Evolutionary conservation across 2,329 filamentous ascomycete genomes (phyloP).

Genomic region (Xylariaceae sp.): DNA sequence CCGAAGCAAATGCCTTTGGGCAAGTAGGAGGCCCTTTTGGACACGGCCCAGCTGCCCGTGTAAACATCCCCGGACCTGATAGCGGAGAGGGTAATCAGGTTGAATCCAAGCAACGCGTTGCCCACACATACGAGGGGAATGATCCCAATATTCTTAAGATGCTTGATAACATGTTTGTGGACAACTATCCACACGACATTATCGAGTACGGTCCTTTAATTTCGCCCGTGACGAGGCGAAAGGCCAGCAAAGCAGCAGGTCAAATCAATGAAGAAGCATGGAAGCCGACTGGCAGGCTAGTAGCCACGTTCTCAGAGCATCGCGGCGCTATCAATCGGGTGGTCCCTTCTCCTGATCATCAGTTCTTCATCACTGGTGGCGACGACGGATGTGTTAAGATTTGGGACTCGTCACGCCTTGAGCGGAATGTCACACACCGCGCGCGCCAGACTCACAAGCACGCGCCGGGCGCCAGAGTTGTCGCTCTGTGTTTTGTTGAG

Average conservation of each 20-base stretch:
- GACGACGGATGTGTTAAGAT: slow-evolving; percentile 88
- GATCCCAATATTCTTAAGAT: slow-evolving; percentile 64
- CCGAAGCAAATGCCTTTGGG: slow-evolving; percentile 56
- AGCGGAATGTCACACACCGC: slow-evolving; percentile 84
- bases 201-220: slow-evolving; percentile 76
- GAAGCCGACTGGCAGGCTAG: slow-evolving; percentile 77
- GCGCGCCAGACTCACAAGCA: slow-evolving; percentile 84
- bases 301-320: slow-evolving; percentile 88
- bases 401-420: slow-evolving; percentile 86
- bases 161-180: slow-evolving; percentile 79
- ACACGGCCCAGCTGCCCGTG: slow-evolving; percentile 33
- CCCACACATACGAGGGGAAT: slow-evolving; percentile 82
- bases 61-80: slow-evolving; percentile 34
- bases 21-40: slow-evolving; percentile 56
- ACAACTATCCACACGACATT: slow-evolving; percentile 63
- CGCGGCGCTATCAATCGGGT: slow-evolving; percentile 76
- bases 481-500: slow-evolving; percentile 85
- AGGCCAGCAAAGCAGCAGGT: slow-evolving; percentile 46
- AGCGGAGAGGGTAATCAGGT: slow-evolving; percentile 31
- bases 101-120: slow-evolving; percentile 51
- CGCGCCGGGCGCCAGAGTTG: slow-evolving; percentile 64
- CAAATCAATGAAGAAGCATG: slow-evolving; percentile 60
- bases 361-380: slow-evolving; percentile 90
- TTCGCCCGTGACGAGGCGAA: slow-evolving; percentile 59
- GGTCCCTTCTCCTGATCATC: slow-evolving; percentile 78